Evolutionary conservation across 306 rosid species (phyloP), one percentile per base, ranked within the genome.

Genomic region (Cajanus cajan): DNA sequence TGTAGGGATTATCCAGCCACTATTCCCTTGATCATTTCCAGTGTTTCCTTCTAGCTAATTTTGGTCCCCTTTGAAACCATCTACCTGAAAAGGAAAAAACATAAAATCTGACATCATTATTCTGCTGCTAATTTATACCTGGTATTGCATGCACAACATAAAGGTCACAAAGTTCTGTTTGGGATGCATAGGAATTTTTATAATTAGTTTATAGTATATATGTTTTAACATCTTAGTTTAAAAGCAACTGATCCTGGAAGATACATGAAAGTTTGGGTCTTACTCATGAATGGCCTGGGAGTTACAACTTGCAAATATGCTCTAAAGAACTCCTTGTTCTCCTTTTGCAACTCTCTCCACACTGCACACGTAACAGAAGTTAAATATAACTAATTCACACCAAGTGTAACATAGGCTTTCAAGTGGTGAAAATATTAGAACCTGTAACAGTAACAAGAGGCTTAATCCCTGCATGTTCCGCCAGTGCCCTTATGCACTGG

Each of bases 321-420:
- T 48, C 84, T 86, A 68, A 95, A 95, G 88, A 95, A 92, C 81
- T 91, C 85, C 58, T 66, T 79, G 73, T 95, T 92, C 88, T 95
- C 98, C 82, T 95, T 95, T 43, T 92, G 96, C 72, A 95, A 86
- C 85, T 91, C 98, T 73, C 85, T 91, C 98, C 98, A 95, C 76
- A 92, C 98, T 95, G 89, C 84, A 76, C 63, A 82, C 44, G n/a
- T 0, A 63, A 45, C 39, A 54, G 14, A 28, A 52, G 31, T 28
- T 28, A 28, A 28, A 28, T 28, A 28, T 28, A 1, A 28, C 31
- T 18, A 15, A 15, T 0, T 3, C 8, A 58, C 62, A 76, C 21
- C 37, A 57, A 22, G 4, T 31, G 58, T 9, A 8, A 33, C 54
- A 74, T 34, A 59, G 22, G 40, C 21, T 36, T 76, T 4, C 44